Conservation (phyloP, 257 asterid species). For the Knoxia roxburghii region DNA sequence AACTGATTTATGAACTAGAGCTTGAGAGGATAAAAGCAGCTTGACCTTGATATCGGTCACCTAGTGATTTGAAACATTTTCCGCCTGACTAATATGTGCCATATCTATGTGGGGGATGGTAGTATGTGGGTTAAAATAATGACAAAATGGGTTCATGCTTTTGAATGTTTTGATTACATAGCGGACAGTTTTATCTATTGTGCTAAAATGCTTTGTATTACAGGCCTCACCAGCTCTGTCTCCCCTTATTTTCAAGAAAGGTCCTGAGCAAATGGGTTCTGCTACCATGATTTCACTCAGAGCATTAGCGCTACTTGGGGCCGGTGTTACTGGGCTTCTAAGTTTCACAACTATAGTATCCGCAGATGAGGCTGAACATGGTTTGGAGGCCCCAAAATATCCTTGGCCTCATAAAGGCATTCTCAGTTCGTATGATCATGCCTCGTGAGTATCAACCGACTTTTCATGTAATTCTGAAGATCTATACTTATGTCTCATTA, state of each 20-base stretch:
- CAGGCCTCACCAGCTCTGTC: constrained; percentile 24
- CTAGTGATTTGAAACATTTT: background rate
- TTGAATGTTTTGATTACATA: background rate
- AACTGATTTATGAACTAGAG: background rate
- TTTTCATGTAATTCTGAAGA: background rate
- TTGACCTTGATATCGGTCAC: background rate
- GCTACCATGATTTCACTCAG: constrained; percentile 37
- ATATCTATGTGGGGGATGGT: too few relatives aligned
- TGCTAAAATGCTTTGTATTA: background rate
- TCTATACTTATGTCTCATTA: constrained; percentile 8
- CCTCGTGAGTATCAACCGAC: constrained; percentile 49
- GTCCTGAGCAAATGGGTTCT: constrained; percentile 37
- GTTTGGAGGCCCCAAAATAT: constrained; percentile 50
- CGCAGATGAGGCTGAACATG: constrained; percentile 84
- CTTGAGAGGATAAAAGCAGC: background rate
- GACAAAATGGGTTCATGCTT: background rate
- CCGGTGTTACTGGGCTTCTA: constrained; percentile 57
- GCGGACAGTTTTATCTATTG: background rate
- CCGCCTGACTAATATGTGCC: background rate
- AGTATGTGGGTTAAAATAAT: background rate
- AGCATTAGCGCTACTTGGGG: constrained; percentile 28
- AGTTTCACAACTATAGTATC: constrained; percentile 63
- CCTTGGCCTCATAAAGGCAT: constrained; percentile 83
- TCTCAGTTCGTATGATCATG: constrained; percentile 70
- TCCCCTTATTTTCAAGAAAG: constrained; percentile 20